These are phyloP conservation scores for Volvariella surrecta DNA, from an alignment of 1,284 basidiomycete genomes.

Conservation along the genomic window DNA sequence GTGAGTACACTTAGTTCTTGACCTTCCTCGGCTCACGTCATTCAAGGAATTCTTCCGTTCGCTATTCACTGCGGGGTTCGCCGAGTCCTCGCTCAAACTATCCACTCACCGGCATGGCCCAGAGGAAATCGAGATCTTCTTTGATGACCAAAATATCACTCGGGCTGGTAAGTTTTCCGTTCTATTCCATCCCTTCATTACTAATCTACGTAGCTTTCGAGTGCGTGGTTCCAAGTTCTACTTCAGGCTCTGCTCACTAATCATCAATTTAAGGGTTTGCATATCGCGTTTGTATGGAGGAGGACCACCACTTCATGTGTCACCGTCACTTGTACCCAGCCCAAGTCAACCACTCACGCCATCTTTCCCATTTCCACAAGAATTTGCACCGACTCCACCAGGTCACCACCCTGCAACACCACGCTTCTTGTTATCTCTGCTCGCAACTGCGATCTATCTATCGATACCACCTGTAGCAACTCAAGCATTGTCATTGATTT, in stretches of 20 bases:
- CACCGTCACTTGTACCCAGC: slow-evolving; percentile 59
- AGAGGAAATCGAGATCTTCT: slow-evolving; percentile 53
- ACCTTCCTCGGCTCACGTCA: slow-evolving; percentile 1
- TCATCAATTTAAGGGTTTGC: slow-evolving; percentile 52
- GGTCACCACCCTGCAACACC: slow-evolving; percentile 72
- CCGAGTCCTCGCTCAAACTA: slow-evolving; percentile 42
- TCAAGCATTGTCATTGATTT: slow-evolving; percentile 64
- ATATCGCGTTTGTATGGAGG: slow-evolving; percentile 80
- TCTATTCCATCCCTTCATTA: background rate
- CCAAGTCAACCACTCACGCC: slow-evolving; percentile 62
- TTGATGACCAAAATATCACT: slow-evolving; percentile 84
- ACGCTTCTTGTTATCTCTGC: slow-evolving; percentile 76
- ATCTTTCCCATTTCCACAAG: slow-evolving; percentile 35
- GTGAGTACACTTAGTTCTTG: slow-evolving; percentile 33
- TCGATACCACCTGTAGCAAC: slow-evolving; percentile 74
- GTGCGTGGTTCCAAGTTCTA: slow-evolving; percentile 24
- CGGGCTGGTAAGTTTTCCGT: slow-evolving; percentile 50
- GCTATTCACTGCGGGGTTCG: slow-evolving; percentile 77
- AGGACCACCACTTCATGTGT: slow-evolving; percentile 67
- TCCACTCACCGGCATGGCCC: slow-evolving; percentile 20
- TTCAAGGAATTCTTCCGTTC: slow-evolving; percentile 75
- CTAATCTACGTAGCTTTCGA: slow-evolving; percentile 45
- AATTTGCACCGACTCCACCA: slow-evolving; percentile 28
- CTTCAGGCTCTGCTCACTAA: slow-evolving; percentile 5
- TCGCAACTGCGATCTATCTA: slow-evolving; percentile 83